phyloP scores from a whole-genome alignment of 345 rosid genomes.

The Noccaea caerulescens region DNA sequence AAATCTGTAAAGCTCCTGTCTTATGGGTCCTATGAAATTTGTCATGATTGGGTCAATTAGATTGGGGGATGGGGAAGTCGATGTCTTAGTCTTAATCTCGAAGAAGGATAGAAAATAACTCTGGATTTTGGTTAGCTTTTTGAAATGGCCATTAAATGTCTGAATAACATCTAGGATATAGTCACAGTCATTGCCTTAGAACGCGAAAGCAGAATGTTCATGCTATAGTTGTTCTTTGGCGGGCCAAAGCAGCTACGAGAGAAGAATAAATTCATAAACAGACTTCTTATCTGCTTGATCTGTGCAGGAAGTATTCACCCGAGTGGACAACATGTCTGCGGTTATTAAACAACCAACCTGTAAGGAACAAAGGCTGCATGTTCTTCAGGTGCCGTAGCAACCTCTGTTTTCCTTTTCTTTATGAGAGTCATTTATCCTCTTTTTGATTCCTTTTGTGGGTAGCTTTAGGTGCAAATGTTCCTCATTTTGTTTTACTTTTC shows the following conservation, averaged over 20 bases:
- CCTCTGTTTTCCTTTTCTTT: background rate
- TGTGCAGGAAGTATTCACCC: slow-evolving; percentile 55
- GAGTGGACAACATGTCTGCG: slow-evolving; percentile 57
- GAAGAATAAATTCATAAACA: slow-evolving; percentile 2
- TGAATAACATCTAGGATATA: background rate
- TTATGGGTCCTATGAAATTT: slow-evolving; percentile 19
- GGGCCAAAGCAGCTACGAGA: slow-evolving; percentile 12
- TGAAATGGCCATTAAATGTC: background rate
- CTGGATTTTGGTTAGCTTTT: slow-evolving; percentile 10
- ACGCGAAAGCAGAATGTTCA: background rate
- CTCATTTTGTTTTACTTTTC: background rate
- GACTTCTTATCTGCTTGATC: background rate
- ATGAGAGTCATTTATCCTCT: slow-evolving; percentile 5
- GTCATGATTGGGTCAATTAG: slow-evolving; percentile 11
- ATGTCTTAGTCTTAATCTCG: slow-evolving; percentile 27
- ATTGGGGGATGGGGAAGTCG: background rate
- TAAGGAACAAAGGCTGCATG: slow-evolving; percentile 53
- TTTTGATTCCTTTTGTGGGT: background rate
- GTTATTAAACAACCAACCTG: slow-evolving; percentile 60
- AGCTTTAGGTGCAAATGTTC: slow-evolving; percentile 15
- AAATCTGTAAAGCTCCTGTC: background rate
- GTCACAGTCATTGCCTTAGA: background rate
- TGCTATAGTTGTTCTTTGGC: slow-evolving; percentile 5
- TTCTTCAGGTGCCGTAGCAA: slow-evolving; percentile 57
- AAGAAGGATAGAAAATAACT: background rate